Evolutionary conservation across 2,329 filamentous ascomycete species (phyloP).

Genomic region (Trichoderma gracile): DNA sequence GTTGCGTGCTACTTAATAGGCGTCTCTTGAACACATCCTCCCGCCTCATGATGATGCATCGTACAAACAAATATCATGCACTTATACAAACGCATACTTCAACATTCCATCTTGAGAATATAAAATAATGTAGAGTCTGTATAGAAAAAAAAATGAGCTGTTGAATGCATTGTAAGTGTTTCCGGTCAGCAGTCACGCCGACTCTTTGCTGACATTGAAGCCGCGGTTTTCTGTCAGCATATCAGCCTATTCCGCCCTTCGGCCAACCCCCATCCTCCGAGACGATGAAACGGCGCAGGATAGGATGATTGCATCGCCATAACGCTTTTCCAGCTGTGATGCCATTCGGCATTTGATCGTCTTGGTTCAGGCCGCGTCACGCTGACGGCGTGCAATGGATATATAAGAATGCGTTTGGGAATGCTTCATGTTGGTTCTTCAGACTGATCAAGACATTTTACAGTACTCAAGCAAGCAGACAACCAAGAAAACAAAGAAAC

Average conservation of each 20-base stretch:
- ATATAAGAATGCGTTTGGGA: slow-evolving; percentile 12
- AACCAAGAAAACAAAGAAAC: neutral
- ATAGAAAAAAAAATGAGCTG: neutral
- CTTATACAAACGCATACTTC: too few relatives aligned
- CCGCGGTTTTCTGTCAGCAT: slow-evolving; percentile 19
- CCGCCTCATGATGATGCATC: too few relatives aligned
- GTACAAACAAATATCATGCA: too few relatives aligned
- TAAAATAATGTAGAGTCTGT: neutral
- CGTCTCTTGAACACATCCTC: too few relatives aligned
- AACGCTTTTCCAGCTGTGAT: neutral
- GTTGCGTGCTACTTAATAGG: too few relatives aligned
- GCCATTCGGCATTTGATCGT: neutral
- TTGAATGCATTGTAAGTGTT: slow-evolving; percentile 19
- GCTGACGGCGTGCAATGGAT: slow-evolving; percentile 5
- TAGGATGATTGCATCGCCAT: neutral
- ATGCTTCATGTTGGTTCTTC: neutral
- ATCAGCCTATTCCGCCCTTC: slow-evolving; percentile 17
- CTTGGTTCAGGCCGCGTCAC: slow-evolving; percentile 20
- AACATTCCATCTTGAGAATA: too few relatives aligned
- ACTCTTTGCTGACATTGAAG: slow-evolving; percentile 15
- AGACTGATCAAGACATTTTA: neutral
- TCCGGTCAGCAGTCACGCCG: slow-evolving; percentile 19
- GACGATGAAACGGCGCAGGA: neutral
- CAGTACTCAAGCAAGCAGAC: neutral
- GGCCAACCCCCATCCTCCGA: slow-evolving; percentile 16